Evolutionary conservation across 495 filamentous ascomycete species (phyloP).

Genomic region (Tuber brumale): DNA sequence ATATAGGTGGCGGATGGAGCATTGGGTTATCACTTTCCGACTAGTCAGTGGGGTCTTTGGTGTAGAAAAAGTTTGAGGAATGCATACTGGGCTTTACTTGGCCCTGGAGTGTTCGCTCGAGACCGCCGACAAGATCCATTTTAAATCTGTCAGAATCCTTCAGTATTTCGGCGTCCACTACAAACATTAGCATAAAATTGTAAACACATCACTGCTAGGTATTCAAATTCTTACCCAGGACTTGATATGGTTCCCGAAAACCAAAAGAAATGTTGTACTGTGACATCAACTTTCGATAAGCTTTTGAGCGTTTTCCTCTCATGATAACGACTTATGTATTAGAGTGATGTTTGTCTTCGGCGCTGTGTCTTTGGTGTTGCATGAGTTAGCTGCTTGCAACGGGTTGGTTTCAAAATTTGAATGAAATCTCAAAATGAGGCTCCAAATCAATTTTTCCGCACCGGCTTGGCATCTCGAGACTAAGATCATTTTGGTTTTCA

Average conservation of each 20-base stretch:
- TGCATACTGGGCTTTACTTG: slow-evolving; percentile 73
- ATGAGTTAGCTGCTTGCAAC: neutral
- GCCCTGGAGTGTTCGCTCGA: slow-evolving; percentile 70
- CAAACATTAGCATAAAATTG: slow-evolving; percentile 3
- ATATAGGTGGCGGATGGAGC: slow-evolving; percentile 68
- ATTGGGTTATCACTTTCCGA: slow-evolving; percentile 56
- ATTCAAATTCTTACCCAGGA: slow-evolving; percentile 54
- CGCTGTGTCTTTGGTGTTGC: neutral
- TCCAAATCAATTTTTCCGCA: neutral
- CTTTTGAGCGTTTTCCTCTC: slow-evolving; percentile 88
- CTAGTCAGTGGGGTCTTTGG: slow-evolving; percentile 15
- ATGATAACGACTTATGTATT: slow-evolving; percentile 45
- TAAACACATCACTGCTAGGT: slow-evolving; percentile 14
- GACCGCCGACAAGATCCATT: slow-evolving; percentile 65
- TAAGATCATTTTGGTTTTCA: neutral
- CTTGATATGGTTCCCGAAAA: slow-evolving; percentile 90
- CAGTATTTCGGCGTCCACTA: slow-evolving; percentile 75
- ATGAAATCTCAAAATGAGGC: neutral
- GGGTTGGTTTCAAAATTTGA: neutral
- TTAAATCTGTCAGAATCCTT: slow-evolving; percentile 65
- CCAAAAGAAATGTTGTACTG: slow-evolving; percentile 75
- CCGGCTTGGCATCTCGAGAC: neutral
- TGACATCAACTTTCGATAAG: slow-evolving; percentile 94
- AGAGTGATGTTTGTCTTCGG: neutral
- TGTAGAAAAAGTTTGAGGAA: neutral